A percentile compares a stretch with the other conserved stretches of the same genome.
These are phyloP conservation scores for Plasmodium fragile DNA, from an alignment of 169 alveolate genomes.

Conservation along the genomic window DNA sequence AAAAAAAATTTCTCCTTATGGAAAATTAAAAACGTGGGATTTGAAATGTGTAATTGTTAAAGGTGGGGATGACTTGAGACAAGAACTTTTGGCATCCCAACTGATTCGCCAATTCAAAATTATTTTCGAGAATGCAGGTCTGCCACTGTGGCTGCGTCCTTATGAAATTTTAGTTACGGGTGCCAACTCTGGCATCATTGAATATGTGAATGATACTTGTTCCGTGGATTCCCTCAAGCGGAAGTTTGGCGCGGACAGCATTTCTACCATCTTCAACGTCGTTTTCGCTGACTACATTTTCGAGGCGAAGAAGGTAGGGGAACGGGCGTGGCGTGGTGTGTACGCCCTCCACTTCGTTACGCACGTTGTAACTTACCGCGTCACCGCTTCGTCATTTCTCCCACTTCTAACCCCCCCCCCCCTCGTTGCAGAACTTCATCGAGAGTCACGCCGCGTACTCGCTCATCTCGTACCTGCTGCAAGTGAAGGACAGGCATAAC, in stretches of 20 bases:
- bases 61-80: slow-evolving; percentile 97
- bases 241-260: slow-evolving; percentile 82
- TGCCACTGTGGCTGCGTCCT: slow-evolving; percentile 94
- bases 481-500: slow-evolving; percentile 97
- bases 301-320: slow-evolving; percentile 87
- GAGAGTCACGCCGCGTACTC: slow-evolving; percentile 98
- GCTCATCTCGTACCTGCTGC: slow-evolving; percentile 93
- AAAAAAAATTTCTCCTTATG: slow-evolving; percentile 89
- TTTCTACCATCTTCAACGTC: slow-evolving; percentile 82
- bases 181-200: slow-evolving; percentile 94
- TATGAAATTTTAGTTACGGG: slow-evolving; percentile 96
- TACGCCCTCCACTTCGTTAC: neutral
- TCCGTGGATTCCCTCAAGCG: slow-evolving; percentile 86
- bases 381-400: neutral
- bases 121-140: slow-evolving; percentile 90
- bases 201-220: slow-evolving; percentile 85
- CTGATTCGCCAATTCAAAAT: slow-evolving; percentile 91
- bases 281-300: slow-evolving; percentile 80
- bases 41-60: slow-evolving; percentile 92
- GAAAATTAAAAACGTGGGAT: slow-evolving; percentile 89
- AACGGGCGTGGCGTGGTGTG: too few species aligned
- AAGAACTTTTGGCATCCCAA: slow-evolving; percentile 96
- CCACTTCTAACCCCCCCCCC: neutral
- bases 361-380: neutral
- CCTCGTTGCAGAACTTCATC: slow-evolving; percentile 88